Conservation (phyloP, 75 land plant genomes). For the Sequoiadendron giganteum region DNA sequence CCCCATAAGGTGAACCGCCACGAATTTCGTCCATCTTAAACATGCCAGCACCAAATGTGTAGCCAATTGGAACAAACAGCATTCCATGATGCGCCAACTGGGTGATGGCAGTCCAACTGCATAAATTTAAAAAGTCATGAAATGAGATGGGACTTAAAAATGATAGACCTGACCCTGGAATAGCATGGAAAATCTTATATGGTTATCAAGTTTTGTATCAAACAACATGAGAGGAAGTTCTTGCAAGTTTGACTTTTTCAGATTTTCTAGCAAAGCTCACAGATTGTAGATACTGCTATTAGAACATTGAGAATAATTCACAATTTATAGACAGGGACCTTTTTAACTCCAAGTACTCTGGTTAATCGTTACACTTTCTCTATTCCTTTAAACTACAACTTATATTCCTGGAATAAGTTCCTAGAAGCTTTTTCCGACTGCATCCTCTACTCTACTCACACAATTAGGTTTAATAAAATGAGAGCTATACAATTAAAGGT, state of each 20-base stretch:
- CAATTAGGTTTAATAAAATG: neutral
- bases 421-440: neutral
- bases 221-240: neutral
- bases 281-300: neutral
- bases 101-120: slow-evolving; percentile 91
- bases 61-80: slow-evolving; percentile 90
- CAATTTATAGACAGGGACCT: neutral
- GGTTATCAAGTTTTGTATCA: neutral
- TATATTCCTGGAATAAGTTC: neutral
- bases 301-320: neutral
- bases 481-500: neutral
- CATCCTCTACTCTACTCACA: neutral
- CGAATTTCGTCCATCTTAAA: slow-evolving; percentile 73
- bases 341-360: neutral
- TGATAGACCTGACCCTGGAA: neutral
- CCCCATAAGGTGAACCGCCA: slow-evolving; percentile 93
- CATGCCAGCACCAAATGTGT: slow-evolving; percentile 93
- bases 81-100: slow-evolving; percentile 90
- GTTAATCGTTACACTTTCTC: neutral
- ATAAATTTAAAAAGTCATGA: neutral
- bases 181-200: neutral
- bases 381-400: neutral
- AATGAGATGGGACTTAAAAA: neutral
- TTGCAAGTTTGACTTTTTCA: neutral
- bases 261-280: neutral